phyloP scores from a whole-genome alignment of 2,329 filamentous ascomycete genomes.

The Phialemonium atrogriseum region DNA sequence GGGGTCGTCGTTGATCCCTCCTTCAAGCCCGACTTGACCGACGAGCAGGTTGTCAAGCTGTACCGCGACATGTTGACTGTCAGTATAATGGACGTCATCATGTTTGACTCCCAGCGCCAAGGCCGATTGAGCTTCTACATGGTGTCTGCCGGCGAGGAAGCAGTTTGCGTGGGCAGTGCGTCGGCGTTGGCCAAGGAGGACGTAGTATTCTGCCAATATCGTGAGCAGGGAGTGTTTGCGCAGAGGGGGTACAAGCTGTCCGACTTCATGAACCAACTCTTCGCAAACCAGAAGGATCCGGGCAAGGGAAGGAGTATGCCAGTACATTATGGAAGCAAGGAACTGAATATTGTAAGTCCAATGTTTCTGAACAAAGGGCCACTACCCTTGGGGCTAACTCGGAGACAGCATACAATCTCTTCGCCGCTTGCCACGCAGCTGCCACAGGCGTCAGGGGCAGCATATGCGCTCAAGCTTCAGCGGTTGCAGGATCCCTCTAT shows the following conservation, averaged over 20 bases:
- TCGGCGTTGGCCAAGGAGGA: conserved; percentile 77
- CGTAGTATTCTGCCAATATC: conserved; percentile 89
- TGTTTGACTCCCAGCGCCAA: conserved; percentile 96
- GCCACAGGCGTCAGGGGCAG: conserved; percentile 69
- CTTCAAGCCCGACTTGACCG: conserved; percentile 59
- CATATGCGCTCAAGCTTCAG: conserved; percentile 71
- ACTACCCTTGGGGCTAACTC: no score
- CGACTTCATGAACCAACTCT: conserved; percentile 93
- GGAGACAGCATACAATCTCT: conserved; percentile 61
- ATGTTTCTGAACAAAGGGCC: neutral
- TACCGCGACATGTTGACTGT: conserved; percentile 60
- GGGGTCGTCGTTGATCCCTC: conserved; percentile 71
- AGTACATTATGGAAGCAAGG: conserved; percentile 83
- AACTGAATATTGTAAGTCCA: conserved; percentile 67
- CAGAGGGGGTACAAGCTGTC: conserved; percentile 80
- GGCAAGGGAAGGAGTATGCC: conserved; percentile 93
- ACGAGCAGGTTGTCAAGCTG: conserved; percentile 50
- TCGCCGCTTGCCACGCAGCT: conserved; percentile 73
- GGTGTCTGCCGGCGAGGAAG: conserved; percentile 92
- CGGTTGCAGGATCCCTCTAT: conserved; percentile 54
- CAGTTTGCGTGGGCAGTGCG: conserved; percentile 81
- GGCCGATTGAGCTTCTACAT: conserved; percentile 96
- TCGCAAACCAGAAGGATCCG: conserved; percentile 73
- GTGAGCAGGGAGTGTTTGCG: conserved; percentile 84
- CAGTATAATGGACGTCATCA: conserved; percentile 89